phyloP scores from a whole-genome alignment of 2,329 filamentous ascomycete genomes.

The Claviceps maximensis region DNA sequence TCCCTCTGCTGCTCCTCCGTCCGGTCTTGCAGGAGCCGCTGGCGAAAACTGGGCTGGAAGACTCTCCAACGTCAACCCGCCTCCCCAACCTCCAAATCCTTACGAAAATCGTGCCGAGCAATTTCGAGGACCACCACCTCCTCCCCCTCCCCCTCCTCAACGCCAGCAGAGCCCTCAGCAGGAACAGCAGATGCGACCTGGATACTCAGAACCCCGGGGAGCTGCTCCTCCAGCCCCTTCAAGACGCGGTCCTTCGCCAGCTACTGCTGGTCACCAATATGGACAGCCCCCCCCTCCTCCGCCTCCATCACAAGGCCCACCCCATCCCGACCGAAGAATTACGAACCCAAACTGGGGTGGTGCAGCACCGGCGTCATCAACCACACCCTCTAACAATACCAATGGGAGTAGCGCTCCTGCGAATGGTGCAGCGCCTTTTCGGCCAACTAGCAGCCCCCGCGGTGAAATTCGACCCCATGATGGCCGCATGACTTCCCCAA shows the following conservation, averaged over 20 bases:
- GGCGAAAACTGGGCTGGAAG: conserved; percentile 47
- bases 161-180: conserved; percentile 66
- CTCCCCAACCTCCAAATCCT: conserved; percentile 65
- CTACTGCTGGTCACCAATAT: conserved; percentile 28
- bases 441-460: conserved; percentile 60
- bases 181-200: conserved; percentile 42
- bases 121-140: conserved; percentile 53
- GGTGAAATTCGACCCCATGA: conserved; percentile 75
- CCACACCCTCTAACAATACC: conserved; percentile 24
- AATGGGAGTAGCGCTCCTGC: conserved; percentile 26
- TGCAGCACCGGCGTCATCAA: conserved; percentile 32
- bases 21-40: conserved; percentile 43
- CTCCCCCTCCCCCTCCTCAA: conserved; percentile 51
- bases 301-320: conserved; percentile 32
- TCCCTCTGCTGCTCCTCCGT: conserved; percentile 40
- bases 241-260: conserved; percentile 37
- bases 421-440: conserved; percentile 56
- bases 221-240: conserved; percentile 24
- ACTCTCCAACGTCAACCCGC: conserved; percentile 65
- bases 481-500: conserved; percentile 80
- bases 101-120: conserved; percentile 60
- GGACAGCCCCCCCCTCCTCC: conserved; percentile 23
- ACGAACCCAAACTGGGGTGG: conserved; percentile 47
- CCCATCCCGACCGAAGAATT: conserved; percentile 39
- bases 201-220: conserved; percentile 41